Evolutionary conservation across 352 stramenopile species (phyloP), one percentile per base, ranked within the genome.

Genomic region (Phytophthora brassicae): DNA sequence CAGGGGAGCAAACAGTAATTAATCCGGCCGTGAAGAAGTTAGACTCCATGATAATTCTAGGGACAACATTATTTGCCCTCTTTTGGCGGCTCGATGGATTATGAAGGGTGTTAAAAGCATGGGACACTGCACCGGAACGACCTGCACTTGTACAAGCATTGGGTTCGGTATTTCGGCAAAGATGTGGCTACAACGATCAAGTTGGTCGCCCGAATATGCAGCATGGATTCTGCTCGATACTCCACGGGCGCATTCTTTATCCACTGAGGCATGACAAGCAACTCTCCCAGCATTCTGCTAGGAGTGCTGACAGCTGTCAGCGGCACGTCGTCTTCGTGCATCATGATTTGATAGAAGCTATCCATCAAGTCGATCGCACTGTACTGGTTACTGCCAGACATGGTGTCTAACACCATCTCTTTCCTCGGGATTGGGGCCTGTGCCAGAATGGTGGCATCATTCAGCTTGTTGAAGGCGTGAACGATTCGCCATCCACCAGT

Each of bases 401-500:
- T 76, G 20, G 6, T 36, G 29, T 74, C 35, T 2, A 70, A 28
- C 12, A 76, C 41, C 2, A 77, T 44, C 19, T 68, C 61, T 19
- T 77, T 71, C 0, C 69, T 20, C 0, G 66, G 61, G 16, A 77
- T 75, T 43, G 56, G 72, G 22, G 54, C 75, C 26, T 75, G 64
- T 16, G 68, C 55, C 1, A 57, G 56, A 4, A 78, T 59, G 1
- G 61, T 78, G 1, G 39, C 59, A 2, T 47, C 45, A 36, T 81
- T 81, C 3, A 76, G 49, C 38, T 70, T 78, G 49, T 76, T 76
- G 46, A 61, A 74, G 0, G 58, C 62, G 33, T 78, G 69, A n/a
- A 81, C 59, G 35, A 77, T 74, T 5, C 53, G 38, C 56, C 68
- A 77, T 0, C 26, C 29, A 0, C 56, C 48, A 1, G 24, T 76